Evolutionary conservation across 768 basidiomycete genomes (phyloP), one percentile per base, ranked within the genome.

Genomic region (Kwoniella botswanensis): DNA sequence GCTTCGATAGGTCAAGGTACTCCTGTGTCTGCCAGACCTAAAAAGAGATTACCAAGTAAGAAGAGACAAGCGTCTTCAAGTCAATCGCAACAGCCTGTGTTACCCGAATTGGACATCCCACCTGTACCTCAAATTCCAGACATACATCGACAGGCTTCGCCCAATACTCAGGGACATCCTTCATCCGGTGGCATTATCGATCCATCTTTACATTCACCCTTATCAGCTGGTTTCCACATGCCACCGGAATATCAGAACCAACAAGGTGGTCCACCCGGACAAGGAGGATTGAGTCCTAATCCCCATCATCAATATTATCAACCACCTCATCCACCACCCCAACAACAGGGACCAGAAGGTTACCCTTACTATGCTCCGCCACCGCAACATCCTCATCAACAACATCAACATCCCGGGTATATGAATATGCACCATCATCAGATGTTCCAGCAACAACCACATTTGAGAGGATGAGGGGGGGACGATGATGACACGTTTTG

Each of bases 111-210:
- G 26, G 73, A 75, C 42, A 71, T 60, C 21, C 81, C 81, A n/a
- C 79, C 81, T 41, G 80, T 83, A 15, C 80, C 82, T 12, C 63
- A 76, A 15, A 76, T 83, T 24, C 77, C 81, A 4, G 80, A 82
- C 55, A 79, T 76, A 13, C 78, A 74, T 56, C 74, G 78, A 65
- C 70, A 76, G 59, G 66, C 77, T 41, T 67, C 74, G 61, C 73
- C 73, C n/a, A 67, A 70, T 67, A 35, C 55, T 46, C 59, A 22
- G 46, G 42, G 57, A 17, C 68, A 70, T 54, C 68, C 68, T 7
- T 64, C 63, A 4, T 58, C 56, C 2, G 62, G 63, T 18, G 68
- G 68, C 44, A 46, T 57, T 7, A 60, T 75, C 18, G 68, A 63
- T 71, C 72, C 71, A n/a, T 11, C 52, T 61, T 56, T 75, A 35